Percentiles rank a stretch among this genome's conserved stretches.
These are phyloP conservation scores for Neurospora tetrasperma DNA, from an alignment of 495 filamentous ascomycete species.

Conservation along the genomic window DNA sequence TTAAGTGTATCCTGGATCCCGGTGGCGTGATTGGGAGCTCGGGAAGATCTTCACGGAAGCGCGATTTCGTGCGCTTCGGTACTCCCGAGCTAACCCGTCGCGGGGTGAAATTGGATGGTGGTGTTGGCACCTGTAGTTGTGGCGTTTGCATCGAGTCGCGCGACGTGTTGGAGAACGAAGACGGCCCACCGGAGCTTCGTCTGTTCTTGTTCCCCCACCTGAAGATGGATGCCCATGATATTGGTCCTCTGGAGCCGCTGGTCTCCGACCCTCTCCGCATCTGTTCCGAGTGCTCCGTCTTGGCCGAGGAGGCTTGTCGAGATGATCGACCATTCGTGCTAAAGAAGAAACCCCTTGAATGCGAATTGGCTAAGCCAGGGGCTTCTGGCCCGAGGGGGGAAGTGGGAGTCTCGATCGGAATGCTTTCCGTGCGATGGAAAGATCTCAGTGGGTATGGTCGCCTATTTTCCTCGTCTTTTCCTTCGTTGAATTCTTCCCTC, in stretches of 20 bases:
- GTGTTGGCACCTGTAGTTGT: conserved; percentile 19
- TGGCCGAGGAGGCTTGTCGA: conserved; percentile 20
- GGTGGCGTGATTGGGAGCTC: conserved; percentile 75
- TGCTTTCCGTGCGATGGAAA: conserved; percentile 32
- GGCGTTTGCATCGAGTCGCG: conserved; percentile 55
- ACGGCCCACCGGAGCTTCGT: conserved; percentile 46
- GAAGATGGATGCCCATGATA: conserved; percentile 64
- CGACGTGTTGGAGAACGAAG: conserved; percentile 73
- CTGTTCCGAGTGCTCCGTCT: conserved; percentile 27
- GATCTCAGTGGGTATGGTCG: conserved; percentile 14
- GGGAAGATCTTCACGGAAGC: conserved; percentile 87
- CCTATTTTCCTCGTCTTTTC: conserved; percentile 2
- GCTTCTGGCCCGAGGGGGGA: conserved; percentile 4
- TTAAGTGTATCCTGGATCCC: conserved; percentile 69
- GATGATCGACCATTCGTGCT: conserved; percentile 19
- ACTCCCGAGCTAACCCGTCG: conserved; percentile 31
- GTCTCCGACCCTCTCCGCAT: conserved; percentile 29
- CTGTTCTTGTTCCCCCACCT: conserved; percentile 52
- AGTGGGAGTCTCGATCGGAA: conserved; percentile 7
- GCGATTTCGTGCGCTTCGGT: conserved; percentile 71
- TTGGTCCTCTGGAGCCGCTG: conserved; percentile 28
- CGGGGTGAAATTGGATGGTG: conserved; percentile 21
- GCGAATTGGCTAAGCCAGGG: conserved; percentile 9
- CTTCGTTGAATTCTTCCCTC: conserved; percentile 6
- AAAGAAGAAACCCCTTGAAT: conserved; percentile 23